Evolutionary conservation across 139 green algal genomes (phyloP), one percentile per base, ranked within the genome.

Genomic region (Raphidocelis subcapitata): DNA sequence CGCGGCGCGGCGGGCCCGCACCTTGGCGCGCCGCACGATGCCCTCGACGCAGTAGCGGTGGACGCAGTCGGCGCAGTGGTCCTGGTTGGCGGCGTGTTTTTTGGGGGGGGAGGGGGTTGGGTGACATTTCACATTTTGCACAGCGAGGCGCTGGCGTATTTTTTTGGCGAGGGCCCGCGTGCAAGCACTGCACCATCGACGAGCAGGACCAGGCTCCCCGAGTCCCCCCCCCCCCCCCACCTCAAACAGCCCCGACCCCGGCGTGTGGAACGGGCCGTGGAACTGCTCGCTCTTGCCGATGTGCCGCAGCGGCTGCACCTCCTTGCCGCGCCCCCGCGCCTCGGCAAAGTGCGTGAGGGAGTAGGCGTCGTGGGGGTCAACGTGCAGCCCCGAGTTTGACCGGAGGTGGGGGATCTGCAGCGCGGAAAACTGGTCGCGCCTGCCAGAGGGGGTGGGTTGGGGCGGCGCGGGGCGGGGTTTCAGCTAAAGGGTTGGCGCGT

Each of bases 41-140:
- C 35, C 64, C 14, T 70, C 44, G 10, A 70, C 37, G 26, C 44
- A 60, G 64, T 70, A 70, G 41, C 64, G 64, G n/a, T 70, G 24
- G 26, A 70, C 35, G 26, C 35, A 16, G 64, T 70, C 64, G 3
- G 3, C 55, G 46, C 41, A 59, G 26, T 59, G 55, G 64, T 70
- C 64, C 15, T 49, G 41, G 41, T 12, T 12, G 41, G 8, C 8
- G 41, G 41, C 8, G 8, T 8, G 41, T 49, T 49, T 20, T 49
- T 8, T 8, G 8, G 41, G 8, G 8, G 41, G 8, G 41, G 41
- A 8, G 41, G 41, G 12, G 41, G 41, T 12, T 49, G 8, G 41
- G 8, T 12, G 12, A 49, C 41, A n/a, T n/a, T n/a, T n/a, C n/a
- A n/a, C n/a, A n/a, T n/a, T n/a, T n/a, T n/a, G n/a, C n/a, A 20